A percentile compares a stretch with the other conserved stretches of the same genome.
These are phyloP conservation scores for Zopfochytrium polystomum DNA, from an alignment of 371 early-diverging fungal species.

Conservation along the genomic window DNA sequence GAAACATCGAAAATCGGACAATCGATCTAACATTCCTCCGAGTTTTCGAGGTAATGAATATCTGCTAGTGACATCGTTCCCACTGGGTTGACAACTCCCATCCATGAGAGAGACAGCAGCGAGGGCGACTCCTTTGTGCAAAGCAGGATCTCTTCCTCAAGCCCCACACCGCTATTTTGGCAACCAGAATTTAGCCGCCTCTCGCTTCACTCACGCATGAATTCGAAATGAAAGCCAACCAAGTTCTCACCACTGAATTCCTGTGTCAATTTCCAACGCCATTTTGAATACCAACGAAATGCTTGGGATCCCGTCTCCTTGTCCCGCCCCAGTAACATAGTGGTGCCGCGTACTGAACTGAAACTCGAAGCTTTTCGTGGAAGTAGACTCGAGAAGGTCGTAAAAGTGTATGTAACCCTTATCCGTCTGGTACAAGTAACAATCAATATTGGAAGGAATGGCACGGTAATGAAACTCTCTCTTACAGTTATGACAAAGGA, in stretches of 20 bases:
- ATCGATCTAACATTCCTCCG: conserved; percentile 21
- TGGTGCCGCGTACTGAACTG: conserved; percentile 35
- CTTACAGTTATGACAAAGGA: conserved; percentile 39
- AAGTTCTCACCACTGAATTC: conserved; percentile 34
- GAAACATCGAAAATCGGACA: neutral
- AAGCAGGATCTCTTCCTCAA: conserved; percentile 38
- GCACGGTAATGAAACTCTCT: too few relatives aligned
- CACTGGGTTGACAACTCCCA: conserved; percentile 37
- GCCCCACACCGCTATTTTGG: conserved; percentile 36
- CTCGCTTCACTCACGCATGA: conserved; percentile 7
- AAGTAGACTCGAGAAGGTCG: conserved; percentile 19
- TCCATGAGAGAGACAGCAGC: conserved; percentile 42
- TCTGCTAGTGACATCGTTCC: conserved; percentile 35
- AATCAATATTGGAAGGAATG: conserved; percentile 1
- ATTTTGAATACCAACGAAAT: conserved; percentile 35
- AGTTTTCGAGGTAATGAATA: conserved; percentile 28
- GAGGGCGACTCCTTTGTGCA: conserved; percentile 42
- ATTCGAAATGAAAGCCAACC: conserved; percentile 2
- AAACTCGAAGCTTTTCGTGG: conserved; percentile 23
- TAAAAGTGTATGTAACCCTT: conserved; percentile 49
- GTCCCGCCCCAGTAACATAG: conserved; percentile 44
- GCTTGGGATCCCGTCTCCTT: conserved; percentile 24
- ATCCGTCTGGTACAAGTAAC: conserved; percentile 27
- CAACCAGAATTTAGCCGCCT: neutral
- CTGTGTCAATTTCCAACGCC: conserved; percentile 49